These are phyloP conservation scores for Gracilariopsis chorda DNA, from an alignment of 23 red algal genomes.

Conservation along the genomic window DNA sequence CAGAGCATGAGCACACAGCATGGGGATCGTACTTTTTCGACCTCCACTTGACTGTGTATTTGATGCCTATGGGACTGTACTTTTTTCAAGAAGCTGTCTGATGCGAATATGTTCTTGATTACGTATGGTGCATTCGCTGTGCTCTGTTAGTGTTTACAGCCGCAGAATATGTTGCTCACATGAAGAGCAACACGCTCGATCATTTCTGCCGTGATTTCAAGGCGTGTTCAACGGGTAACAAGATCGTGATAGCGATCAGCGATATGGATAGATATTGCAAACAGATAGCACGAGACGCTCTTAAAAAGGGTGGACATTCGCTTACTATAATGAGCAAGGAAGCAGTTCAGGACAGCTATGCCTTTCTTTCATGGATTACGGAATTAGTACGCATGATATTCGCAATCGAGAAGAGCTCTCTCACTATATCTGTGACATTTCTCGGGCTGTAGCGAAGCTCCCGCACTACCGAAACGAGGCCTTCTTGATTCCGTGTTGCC, in stretches of 20 bases:
- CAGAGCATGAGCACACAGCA: too few species aligned
- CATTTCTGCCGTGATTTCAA: background rate
- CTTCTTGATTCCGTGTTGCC: conserved; percentile 9
- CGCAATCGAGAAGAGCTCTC: background rate
- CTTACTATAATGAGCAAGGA: too few species aligned
- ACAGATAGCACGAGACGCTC: background rate
- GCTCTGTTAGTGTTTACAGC: background rate
- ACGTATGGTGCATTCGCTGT: too few species aligned
- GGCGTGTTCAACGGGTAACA: background rate
- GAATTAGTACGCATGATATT: conserved; percentile 40
- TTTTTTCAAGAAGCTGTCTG: too few species aligned
- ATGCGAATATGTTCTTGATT: too few species aligned
- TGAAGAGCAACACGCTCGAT: background rate
- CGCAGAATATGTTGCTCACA: conserved; percentile 4
- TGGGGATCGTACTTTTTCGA: too few species aligned
- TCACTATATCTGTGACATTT: conserved; percentile 10
- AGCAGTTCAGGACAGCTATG: conserved; percentile 43
- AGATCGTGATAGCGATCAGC: background rate
- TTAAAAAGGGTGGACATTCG: background rate
- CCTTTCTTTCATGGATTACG: conserved; percentile 24
- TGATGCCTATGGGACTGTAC: too few species aligned
- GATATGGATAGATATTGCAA: conserved; percentile 22
- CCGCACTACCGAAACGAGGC: background rate
- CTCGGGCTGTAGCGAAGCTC: conserved; percentile 2
- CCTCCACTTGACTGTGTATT: too few species aligned